Conservation (phyloP, 2,329 filamentous ascomycete genomes). For the Aspergillus hiratsukae region DNA sequence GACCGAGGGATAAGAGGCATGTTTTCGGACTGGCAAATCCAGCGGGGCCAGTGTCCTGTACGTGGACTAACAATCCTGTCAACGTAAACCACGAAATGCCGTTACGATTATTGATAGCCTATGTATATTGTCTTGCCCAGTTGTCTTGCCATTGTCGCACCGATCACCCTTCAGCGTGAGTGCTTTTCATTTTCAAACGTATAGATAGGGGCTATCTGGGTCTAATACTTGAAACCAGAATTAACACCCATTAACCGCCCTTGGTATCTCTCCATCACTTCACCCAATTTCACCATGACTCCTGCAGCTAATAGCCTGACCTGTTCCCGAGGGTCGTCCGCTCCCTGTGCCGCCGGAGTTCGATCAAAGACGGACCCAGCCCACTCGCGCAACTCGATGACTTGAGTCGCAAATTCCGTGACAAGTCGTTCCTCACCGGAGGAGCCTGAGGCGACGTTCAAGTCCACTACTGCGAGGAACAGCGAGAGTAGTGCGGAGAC, state of each 20-base stretch:
- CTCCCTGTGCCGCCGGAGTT: slow-evolving; percentile 47
- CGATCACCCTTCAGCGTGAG: neutral
- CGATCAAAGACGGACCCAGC: slow-evolving; percentile 69
- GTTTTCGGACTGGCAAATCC: neutral
- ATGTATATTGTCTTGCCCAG: neutral
- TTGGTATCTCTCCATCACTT: slow-evolving; percentile 79
- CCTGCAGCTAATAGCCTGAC: slow-evolving; percentile 63
- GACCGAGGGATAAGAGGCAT: slow-evolving; percentile 14
- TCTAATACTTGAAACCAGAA: slow-evolving; percentile 42
- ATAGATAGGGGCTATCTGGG: neutral
- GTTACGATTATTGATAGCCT: neutral
- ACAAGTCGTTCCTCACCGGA: slow-evolving; percentile 65
- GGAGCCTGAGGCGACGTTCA: slow-evolving; percentile 55
- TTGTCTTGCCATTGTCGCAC: neutral
- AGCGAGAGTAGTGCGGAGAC: slow-evolving; percentile 73
- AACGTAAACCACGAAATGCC: neutral
- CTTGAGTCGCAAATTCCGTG: slow-evolving; percentile 65
- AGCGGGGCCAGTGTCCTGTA: neutral
- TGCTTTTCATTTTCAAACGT: neutral
- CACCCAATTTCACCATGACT: slow-evolving; percentile 73
- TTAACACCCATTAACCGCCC: slow-evolving; percentile 68
- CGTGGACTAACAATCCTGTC: neutral
- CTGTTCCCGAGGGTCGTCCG: slow-evolving; percentile 36
- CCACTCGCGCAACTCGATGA: slow-evolving; percentile 88
- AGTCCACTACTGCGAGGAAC: slow-evolving; percentile 73